Conservation (phyloP, 306 rosid species). For the Fragaria ananassa region DNA sequence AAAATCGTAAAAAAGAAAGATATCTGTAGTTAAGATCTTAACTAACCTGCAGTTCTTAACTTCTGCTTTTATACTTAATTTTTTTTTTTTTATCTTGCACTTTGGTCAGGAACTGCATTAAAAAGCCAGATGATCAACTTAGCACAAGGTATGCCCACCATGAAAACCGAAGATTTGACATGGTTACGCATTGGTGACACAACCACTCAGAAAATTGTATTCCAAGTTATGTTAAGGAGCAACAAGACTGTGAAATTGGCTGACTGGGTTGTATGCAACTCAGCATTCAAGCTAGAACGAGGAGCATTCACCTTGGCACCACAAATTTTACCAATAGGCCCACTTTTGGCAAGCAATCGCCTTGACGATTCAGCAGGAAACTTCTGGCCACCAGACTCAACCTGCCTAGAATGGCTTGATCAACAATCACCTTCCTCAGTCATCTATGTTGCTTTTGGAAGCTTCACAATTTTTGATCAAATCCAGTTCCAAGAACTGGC, state of each 20-base stretch:
- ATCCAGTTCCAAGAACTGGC: constrained; percentile 34
- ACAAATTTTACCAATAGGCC: constrained; percentile 32
- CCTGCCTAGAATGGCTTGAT: constrained; percentile 37
- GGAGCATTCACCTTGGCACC: constrained; percentile 24
- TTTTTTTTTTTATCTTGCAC: background rate
- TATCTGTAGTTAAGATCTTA: background rate
- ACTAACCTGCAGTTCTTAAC: background rate
- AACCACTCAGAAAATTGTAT: constrained; percentile 14
- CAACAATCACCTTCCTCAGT: constrained; percentile 26
- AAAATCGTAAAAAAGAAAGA: background rate
- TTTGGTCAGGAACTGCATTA: constrained; percentile 24
- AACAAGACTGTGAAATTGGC: constrained; percentile 5
- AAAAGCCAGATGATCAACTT: constrained; percentile 24
- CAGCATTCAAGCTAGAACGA: constrained; percentile 26
- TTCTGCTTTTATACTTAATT: background rate
- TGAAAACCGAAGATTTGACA: constrained; percentile 11
- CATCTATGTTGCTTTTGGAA: constrained; percentile 40
- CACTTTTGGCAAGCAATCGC: constrained; percentile 21
- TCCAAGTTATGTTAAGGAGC: background rate
- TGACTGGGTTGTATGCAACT: constrained; percentile 39
- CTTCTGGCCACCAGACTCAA: constrained; percentile 37
- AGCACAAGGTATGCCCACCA: constrained; percentile 24
- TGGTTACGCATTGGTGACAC: constrained; percentile 39
- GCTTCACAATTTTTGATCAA: constrained; percentile 21
- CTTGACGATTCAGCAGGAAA: constrained; percentile 5